phyloP scores from a whole-genome alignment of 2,329 filamentous ascomycete genomes.

The Fusarium luffae region DNA sequence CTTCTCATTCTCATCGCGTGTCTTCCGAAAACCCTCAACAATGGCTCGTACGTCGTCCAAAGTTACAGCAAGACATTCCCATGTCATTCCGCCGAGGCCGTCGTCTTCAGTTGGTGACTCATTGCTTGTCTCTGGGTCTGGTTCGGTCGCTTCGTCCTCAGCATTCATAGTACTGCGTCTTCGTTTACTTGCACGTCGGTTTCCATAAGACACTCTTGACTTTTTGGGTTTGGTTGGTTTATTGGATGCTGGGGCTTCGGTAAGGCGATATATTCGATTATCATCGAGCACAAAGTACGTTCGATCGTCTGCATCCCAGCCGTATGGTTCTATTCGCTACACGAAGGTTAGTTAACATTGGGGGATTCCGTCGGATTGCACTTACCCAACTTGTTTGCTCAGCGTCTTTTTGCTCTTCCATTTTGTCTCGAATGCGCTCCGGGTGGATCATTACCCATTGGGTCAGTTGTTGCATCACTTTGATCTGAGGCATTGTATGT shows the following conservation, averaged over 20 bases:
- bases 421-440: constrained; percentile 85
- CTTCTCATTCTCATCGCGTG: constrained; percentile 87
- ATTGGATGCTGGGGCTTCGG: constrained; percentile 73
- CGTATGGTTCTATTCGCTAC: constrained; percentile 81
- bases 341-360: constrained; percentile 27
- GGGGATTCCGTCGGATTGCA: constrained; percentile 45
- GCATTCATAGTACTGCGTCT: constrained; percentile 64
- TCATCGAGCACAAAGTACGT: constrained; percentile 93
- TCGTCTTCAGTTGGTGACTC: constrained; percentile 60
- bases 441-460: constrained; percentile 90
- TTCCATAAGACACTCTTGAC: constrained; percentile 61
- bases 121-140: constrained; percentile 52
- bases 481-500: constrained; percentile 60
- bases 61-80: constrained; percentile 91
- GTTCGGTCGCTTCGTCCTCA: constrained; percentile 49
- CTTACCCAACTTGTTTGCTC: constrained; percentile 88
- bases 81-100: constrained; percentile 79
- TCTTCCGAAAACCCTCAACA: constrained; percentile 76
- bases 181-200: constrained; percentile 76
- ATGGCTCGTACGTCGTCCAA: constrained; percentile 80
- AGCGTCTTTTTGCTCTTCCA: constrained; percentile 82
- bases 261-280: constrained; percentile 88
- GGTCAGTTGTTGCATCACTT: constrained; percentile 87
- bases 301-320: constrained; percentile 89
- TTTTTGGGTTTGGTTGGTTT: constrained; percentile 77